These are phyloP conservation scores for Viola odorata DNA, from an alignment of 345 rosid species.

Conservation along the genomic window DNA sequence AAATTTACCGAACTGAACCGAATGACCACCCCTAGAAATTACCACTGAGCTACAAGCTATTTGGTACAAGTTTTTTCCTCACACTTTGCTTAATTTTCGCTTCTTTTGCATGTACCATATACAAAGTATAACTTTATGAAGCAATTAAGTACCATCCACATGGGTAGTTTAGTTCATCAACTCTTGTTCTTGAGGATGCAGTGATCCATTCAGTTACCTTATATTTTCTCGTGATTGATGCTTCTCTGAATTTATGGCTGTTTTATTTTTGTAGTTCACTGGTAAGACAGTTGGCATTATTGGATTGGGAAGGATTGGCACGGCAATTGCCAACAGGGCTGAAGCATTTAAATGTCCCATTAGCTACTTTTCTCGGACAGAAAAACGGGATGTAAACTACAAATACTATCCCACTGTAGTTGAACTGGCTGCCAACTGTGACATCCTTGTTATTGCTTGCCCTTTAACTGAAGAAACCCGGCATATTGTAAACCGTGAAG, in stretches of 20 bases:
- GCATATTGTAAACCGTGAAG: constrained; percentile 37
- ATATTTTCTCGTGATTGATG: neutral
- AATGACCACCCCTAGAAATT: too few relatives aligned
- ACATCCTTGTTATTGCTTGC: constrained; percentile 48
- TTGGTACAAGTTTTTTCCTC: constrained; percentile 52
- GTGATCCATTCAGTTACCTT: too few relatives aligned
- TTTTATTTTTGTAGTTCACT: constrained; percentile 32
- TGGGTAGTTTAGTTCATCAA: too few relatives aligned
- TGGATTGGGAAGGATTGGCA: constrained; percentile 52
- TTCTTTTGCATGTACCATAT: too few relatives aligned
- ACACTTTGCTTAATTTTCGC: too few relatives aligned
- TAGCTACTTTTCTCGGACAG: constrained; percentile 36
- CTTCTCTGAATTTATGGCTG: neutral
- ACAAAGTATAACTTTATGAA: too few relatives aligned
- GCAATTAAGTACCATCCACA: too few relatives aligned
- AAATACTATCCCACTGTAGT: constrained; percentile 34
- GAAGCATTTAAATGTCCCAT: constrained; percentile 46
- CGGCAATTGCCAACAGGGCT: constrained; percentile 50
- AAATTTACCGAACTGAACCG: too few relatives aligned
- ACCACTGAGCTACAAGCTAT: too few relatives aligned
- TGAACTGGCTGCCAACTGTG: constrained; percentile 43
- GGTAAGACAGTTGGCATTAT: constrained; percentile 53
- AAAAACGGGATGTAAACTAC: constrained; percentile 31
- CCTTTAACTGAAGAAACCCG: constrained; percentile 40
- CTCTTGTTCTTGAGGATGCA: too few relatives aligned